Evolutionary conservation across 1,139 yeast genomes (phyloP).

Genomic region (Saccharomycopsis crataegensis): DNA sequence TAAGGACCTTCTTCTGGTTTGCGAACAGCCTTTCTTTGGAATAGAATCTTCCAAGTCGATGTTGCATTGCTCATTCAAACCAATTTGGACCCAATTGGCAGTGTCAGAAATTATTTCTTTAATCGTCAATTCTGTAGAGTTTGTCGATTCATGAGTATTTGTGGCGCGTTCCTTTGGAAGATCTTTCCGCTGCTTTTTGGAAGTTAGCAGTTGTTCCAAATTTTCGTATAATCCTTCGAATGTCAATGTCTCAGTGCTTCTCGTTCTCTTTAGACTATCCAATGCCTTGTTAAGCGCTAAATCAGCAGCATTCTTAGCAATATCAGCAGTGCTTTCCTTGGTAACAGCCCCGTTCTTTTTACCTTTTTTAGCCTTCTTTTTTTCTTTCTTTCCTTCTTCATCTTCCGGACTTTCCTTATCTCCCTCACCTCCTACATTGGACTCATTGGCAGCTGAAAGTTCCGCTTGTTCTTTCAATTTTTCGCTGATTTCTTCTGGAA

Average conservation of each 20-base stretch:
- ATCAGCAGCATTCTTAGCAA: slow-evolving; percentile 1
- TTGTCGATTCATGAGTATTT: not conserved
- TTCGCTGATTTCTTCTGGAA: slow-evolving; percentile 12
- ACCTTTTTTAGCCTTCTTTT: slow-evolving; percentile 3
- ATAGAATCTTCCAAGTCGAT: slow-evolving; percentile 16
- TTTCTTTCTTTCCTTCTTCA: slow-evolving; percentile 21
- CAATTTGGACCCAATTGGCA: slow-evolving; percentile 1
- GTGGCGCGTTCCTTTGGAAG: not conserved
- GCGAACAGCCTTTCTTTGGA: slow-evolving; percentile 4
- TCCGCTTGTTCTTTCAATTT: slow-evolving; percentile 30
- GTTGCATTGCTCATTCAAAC: slow-evolving; percentile 1
- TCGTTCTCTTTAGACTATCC: slow-evolving; percentile 28
- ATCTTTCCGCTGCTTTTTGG: not conserved
- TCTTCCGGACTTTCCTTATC: slow-evolving; percentile 22
- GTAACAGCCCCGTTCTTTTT: slow-evolving; percentile 21
- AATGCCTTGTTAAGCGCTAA: slow-evolving; percentile 15
- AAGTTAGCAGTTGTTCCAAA: not conserved
- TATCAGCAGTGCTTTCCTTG: slow-evolving; percentile 24
- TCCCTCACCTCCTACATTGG: slow-evolving; percentile 12
- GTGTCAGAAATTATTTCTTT: not conserved
- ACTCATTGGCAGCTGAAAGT: slow-evolving; percentile 23
- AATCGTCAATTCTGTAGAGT: no score
- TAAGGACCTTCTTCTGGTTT: slow-evolving; percentile 27
- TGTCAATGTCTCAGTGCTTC: slow-evolving; percentile 46
- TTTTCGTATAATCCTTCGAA: slow-evolving; percentile 52